Percentiles rank a stretch among this genome's conserved stretches.
Evolutionary conservation across 257 asterid species (phyloP).

Genomic region (Verbena officinalis): DNA sequence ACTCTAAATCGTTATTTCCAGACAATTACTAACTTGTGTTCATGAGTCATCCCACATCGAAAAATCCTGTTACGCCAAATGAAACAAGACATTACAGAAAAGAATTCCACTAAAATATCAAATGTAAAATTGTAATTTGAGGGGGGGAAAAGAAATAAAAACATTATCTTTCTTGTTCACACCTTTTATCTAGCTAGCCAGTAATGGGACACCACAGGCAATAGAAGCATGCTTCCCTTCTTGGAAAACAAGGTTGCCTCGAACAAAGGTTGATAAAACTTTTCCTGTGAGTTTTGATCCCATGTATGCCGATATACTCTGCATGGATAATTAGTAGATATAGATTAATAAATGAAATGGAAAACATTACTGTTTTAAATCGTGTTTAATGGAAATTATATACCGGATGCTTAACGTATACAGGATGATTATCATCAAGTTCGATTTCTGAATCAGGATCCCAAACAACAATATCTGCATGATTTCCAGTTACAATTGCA

Average conservation of each 20-base stretch:
- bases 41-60: background rate
- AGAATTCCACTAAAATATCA: too few species aligned
- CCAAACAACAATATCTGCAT: slow-evolving; percentile 94
- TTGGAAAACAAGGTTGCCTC: slow-evolving; percentile 77
- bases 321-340: slow-evolving; percentile 29
- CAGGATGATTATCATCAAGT: slow-evolving; percentile 61
- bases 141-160: background rate
- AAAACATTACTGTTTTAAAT: background rate
- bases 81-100: too few species aligned
- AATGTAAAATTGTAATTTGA: too few species aligned
- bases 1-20: background rate
- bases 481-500: slow-evolving; percentile 56
- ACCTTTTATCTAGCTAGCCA: slow-evolving; percentile 39
- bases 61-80: slow-evolving; percentile 27
- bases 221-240: slow-evolving; percentile 69
- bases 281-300: slow-evolving; percentile 81
- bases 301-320: slow-evolving; percentile 87
- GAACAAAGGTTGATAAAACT: slow-evolving; percentile 70
- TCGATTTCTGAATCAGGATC: slow-evolving; percentile 78
- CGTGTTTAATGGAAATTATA: background rate
- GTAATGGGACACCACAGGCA: slow-evolving; percentile 78
- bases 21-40: slow-evolving; percentile 15
- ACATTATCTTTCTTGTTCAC: too few species aligned
- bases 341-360: background rate
- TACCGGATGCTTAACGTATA: slow-evolving; percentile 77